phyloP scores from a whole-genome alignment of 2,329 filamentous ascomycete genomes.

The Penicillium sp. region DNA sequence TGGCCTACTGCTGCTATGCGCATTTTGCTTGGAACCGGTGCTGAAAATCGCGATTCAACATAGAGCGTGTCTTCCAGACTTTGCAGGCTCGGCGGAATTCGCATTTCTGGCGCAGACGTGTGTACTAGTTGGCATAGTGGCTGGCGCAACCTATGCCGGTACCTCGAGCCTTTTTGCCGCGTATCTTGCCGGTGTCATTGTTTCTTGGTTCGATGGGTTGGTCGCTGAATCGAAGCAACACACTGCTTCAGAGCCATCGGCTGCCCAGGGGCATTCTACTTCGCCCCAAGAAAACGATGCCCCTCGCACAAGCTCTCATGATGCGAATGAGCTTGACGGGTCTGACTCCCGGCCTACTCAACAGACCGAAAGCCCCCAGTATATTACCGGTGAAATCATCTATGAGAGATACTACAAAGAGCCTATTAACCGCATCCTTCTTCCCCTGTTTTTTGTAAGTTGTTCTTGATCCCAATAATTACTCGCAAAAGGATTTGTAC shows the following conservation, averaged over 20 bases:
- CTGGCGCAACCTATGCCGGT: conserved; percentile 54
- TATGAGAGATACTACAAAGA: conserved; percentile 52
- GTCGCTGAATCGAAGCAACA: conserved; percentile 3
- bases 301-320: too few species aligned
- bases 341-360: background rate
- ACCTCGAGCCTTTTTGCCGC: conserved; percentile 60
- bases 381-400: conserved; percentile 29
- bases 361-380: background rate
- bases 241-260: background rate
- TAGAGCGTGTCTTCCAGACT: conserved; percentile 7
- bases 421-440: conserved; percentile 56
- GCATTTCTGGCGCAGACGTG: conserved; percentile 47
- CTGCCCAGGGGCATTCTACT: background rate
- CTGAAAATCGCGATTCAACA: conserved; percentile 7
- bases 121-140: conserved; percentile 49
- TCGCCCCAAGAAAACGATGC: background rate
- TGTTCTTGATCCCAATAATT: background rate
- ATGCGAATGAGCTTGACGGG: background rate
- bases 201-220: conserved; percentile 52
- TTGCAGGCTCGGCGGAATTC: conserved; percentile 18
- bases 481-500: background rate
- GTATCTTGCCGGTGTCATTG: conserved; percentile 56
- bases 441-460: conserved; percentile 72
- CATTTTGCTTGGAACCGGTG: conserved; percentile 16
- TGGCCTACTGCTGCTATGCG: conserved; percentile 30